These are phyloP conservation scores for Picochlorum sp. DNA, from an alignment of 139 green algal genomes.

Conservation along the genomic window DNA sequence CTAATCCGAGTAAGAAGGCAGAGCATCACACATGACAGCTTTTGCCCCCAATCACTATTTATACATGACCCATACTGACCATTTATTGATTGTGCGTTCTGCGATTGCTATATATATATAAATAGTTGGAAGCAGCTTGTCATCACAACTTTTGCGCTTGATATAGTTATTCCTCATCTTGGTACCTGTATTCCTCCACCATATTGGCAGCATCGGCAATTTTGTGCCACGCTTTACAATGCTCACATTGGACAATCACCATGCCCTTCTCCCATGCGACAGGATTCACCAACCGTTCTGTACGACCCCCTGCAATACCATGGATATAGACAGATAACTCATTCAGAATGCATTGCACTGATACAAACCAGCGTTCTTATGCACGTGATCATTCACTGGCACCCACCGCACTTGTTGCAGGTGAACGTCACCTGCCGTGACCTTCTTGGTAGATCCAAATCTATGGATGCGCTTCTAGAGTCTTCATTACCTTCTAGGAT, in stretches of 20 bases:
- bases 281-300: slow-evolving; percentile 25
- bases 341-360: neutral
- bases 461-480: neutral
- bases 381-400: neutral
- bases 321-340: neutral
- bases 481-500: too few species aligned
- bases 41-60: too few species aligned
- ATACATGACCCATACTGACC: too few species aligned
- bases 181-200: slow-evolving; percentile 25
- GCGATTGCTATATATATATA: neutral
- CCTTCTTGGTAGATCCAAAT: slow-evolving; percentile 22
- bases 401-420: slow-evolving; percentile 13
- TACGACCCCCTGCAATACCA: neutral
- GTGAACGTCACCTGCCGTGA: slow-evolving; percentile 19
- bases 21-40: too few species aligned
- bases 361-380: neutral
- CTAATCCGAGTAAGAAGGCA: too few species aligned
- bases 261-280: slow-evolving; percentile 21
- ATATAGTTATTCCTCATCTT: slow-evolving; percentile 2
- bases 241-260: slow-evolving; percentile 23
- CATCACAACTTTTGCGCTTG: neutral
- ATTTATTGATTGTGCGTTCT: too few species aligned
- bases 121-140: too few species aligned
- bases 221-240: slow-evolving; percentile 24
- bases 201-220: slow-evolving; percentile 20